phyloP scores from a whole-genome alignment of 148 eudicot species.

The Nyssa sinensis region DNA sequence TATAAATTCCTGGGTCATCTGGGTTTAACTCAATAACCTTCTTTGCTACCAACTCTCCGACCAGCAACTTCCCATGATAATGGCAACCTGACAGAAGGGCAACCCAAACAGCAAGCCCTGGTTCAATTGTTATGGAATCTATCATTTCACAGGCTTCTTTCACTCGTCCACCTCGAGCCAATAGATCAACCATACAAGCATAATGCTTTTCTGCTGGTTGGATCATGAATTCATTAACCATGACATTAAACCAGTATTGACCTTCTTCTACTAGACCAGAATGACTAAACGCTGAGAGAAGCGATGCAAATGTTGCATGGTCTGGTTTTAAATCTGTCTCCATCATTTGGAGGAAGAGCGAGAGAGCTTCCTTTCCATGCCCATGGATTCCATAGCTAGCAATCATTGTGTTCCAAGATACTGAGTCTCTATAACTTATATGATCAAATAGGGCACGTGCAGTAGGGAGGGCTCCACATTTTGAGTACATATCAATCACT shows the following conservation, averaged over 20 bases:
- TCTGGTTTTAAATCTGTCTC: constrained; percentile 49
- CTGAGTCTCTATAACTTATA: constrained; percentile 39
- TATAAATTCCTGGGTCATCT: constrained; percentile 56
- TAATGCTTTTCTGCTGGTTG: constrained; percentile 73
- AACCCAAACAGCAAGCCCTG: constrained; percentile 57
- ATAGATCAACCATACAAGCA: constrained; percentile 63
- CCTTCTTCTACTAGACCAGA: constrained; percentile 76
- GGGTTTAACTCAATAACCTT: constrained; percentile 55
- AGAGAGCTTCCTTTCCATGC: constrained; percentile 60
- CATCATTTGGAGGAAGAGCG: constrained; percentile 52
- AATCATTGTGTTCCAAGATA: constrained; percentile 71
- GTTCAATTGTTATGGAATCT: constrained; percentile 36
- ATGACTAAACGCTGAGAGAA: constrained; percentile 73
- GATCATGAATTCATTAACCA: constrained; percentile 45
- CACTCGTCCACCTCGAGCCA: constrained; percentile 64
- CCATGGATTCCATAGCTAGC: constrained; percentile 73
- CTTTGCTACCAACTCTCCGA: constrained; percentile 61
- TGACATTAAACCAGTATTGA: constrained; percentile 55
- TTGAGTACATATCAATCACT: constrained; percentile 70
- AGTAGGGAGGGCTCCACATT: constrained; percentile 59
- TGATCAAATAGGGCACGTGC: constrained; percentile 52
- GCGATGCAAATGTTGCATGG: constrained; percentile 70
- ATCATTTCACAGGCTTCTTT: constrained; percentile 55
- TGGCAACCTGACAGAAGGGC: constrained; percentile 69
- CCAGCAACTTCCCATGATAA: constrained; percentile 44